phyloP scores from a whole-genome alignment of 2,329 filamentous ascomycete species.

The Alternaria brassicicola region DNA sequence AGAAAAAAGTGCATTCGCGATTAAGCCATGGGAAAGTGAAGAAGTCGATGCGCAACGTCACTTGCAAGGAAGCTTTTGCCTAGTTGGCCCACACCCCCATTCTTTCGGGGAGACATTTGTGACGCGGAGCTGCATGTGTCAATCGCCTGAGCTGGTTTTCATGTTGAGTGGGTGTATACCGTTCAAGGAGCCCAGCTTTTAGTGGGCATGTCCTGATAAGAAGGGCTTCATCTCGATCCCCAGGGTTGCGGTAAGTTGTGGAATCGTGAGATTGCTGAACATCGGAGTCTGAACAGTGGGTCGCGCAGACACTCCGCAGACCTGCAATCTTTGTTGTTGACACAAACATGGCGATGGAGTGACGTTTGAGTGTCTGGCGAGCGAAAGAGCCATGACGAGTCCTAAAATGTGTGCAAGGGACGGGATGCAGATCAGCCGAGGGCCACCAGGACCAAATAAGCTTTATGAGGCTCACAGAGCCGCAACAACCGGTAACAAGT shows the following conservation, averaged over 20 bases:
- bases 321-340: neutral
- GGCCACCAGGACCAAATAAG: neutral
- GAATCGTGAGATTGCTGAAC: slow-evolving; percentile 5
- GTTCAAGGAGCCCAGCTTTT: neutral
- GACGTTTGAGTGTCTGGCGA: neutral
- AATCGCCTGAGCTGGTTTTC: slow-evolving; percentile 6
- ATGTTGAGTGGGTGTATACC: neutral
- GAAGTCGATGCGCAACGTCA: slow-evolving; percentile 35
- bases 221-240: slow-evolving; percentile 6
- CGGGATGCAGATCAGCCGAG: neutral
- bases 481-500: neutral
- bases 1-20: slow-evolving; percentile 3
- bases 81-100: slow-evolving; percentile 7
- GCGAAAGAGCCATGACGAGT: neutral
- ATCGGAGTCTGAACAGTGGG: slow-evolving; percentile 8
- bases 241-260: slow-evolving; percentile 7
- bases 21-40: slow-evolving; percentile 22
- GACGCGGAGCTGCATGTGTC: neutral
- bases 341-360: neutral
- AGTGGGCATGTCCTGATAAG: slow-evolving; percentile 1
- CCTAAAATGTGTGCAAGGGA: neutral
- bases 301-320: neutral
- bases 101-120: slow-evolving; percentile 1
- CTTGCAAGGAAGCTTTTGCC: slow-evolving; percentile 20
- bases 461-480: neutral